Evolutionary conservation across 164 flowering plant species (phyloP), one percentile per base, ranked within the genome.

Genomic region (Houttuynia cordata): DNA sequence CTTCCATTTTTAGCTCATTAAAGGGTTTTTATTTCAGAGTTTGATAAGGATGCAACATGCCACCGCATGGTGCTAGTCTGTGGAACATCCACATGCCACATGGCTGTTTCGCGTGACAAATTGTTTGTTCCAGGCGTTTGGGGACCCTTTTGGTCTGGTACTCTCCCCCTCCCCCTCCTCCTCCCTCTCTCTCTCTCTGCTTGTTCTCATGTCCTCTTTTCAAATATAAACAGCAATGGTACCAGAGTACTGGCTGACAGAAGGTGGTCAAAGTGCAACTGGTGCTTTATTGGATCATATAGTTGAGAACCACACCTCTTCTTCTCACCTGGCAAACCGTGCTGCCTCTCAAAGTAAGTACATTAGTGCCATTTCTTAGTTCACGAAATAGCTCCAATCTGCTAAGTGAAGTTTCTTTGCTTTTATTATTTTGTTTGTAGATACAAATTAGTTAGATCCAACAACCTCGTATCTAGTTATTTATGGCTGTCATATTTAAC

Each of bases 131-230:
- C 98, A 41, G 98, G 96, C 47, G 88, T 92, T 10, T 92, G 96
- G 96, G 98, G 98, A 57, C 98, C 98, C 60, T 89, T 72, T 71
- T 92, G 98, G 98, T 92, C 98, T 75, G 98, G 96, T 92, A 76
- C 12, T 3, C 3, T 45, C 12, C 3, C 49, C 12, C 0, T 10
- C 13, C 13, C 49, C 12, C 0, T 14, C 2, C 2, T 14, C 12
- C 49, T 45, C 49, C 12, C 17, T 45, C 12, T 45, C 49, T 45
- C 49, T 45, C 15, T 45, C 49, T 17, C 14, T 45, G 45, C 49
- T 45, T 10, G 2, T 10, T 45, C 49, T 45, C 14, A 45, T 45
- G 1, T 45, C 17, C 12, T 45, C 17, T 17, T 2, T 45, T 7
- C 17, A 45, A 12, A 45, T 45, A 17, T 45, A 7, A 75, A 62